phyloP scores from a whole-genome alignment of 139 green algal genomes.

The Chlamydomonas sp. region DNA sequence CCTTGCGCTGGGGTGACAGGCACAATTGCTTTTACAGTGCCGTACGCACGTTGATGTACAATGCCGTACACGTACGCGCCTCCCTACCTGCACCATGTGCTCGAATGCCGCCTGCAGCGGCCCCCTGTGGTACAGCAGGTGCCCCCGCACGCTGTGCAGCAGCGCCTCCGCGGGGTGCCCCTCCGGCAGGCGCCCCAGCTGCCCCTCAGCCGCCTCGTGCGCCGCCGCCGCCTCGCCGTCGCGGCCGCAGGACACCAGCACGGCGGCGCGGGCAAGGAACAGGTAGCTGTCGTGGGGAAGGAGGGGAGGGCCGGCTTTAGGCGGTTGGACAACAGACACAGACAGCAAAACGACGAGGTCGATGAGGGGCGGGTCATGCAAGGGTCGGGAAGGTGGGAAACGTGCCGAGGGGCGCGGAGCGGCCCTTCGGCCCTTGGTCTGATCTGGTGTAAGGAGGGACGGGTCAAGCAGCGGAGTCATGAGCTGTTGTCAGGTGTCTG shows the following conservation, averaged over 20 bases:
- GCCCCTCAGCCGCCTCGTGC: conserved; percentile 18
- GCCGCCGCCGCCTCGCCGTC: conserved; percentile 25
- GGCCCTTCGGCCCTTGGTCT: no score
- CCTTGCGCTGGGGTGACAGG: no score
- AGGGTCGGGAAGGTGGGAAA: no score
- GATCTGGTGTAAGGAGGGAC: no score
- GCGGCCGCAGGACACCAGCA: conserved; percentile 47
- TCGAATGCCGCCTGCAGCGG: conserved; percentile 55
- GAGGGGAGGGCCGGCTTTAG: not conserved
- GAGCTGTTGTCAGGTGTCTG: no score
- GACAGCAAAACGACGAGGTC: no score
- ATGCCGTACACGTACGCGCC: not conserved
- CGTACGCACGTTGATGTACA: no score
- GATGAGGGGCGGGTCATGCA: no score
- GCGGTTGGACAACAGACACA: not conserved
- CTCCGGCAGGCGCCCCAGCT: conserved; percentile 39
- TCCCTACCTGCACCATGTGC: conserved; percentile 48
- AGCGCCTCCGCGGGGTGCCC: conserved; percentile 47
- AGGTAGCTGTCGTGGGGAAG: conserved; percentile 34
- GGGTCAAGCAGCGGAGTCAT: no score
- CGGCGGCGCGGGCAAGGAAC: conserved; percentile 29
- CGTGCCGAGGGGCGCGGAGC: no score
- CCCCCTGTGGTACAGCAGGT: conserved; percentile 46
- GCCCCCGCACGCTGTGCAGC: conserved; percentile 43
- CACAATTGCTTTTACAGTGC: no score